Base-by-base conservation (phyloP, 345 rosid species). In the Eucalyptus cloeziana region DNA sequence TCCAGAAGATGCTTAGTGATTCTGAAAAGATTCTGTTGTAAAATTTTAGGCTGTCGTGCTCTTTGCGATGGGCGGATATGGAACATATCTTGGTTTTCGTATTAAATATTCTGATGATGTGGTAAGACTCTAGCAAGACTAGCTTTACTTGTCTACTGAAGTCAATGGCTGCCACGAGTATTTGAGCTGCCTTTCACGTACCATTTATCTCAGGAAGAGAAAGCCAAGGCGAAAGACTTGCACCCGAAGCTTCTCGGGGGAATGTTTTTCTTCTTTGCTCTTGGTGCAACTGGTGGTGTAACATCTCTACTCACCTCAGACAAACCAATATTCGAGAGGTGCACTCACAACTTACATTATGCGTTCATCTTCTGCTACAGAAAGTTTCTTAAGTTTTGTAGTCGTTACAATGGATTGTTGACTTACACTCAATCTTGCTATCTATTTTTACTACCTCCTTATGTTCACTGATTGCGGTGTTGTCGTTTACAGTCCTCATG, bases 1-100 rank as follows among this genome's bases (percentile, higher is more conserved):
- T 5, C 45, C 27, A 10, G 81, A 71, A 37, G 81, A 71, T 37
- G 45, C 81, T 47, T 14, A 45, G 17, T n/a, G 44, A 86, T 21
- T 86, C 19, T 86, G 49, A n/a, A 44, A 76, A 14, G 50, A 40
- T 13, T 76, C 24, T 47, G 37, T 44, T 27, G 33, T 37, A 3
- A 81, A 69, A 80, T 86, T 27, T 44, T 49, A 98, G 98, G 99
- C 98, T 11, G 98, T 98, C 3, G 99, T 98, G 89, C 99, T 98
- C 87, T 95, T 98, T 89, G 99, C 99, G 44, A 98, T 97, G 99
- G 99, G 99, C 31, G 99, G 99, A 24, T 96, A 96, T 62, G 98
- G 99, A 87, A 96, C 99, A 33, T 98, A 95, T 90, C 93, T 98
- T 64, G 99, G 99, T 87, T 98, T 95, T 87, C 95, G 96, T 87